Evolutionary conservation across 2,329 filamentous ascomycete species (phyloP), one percentile per base, ranked within the genome.

Genomic region (Nigrospora osmanthi): DNA sequence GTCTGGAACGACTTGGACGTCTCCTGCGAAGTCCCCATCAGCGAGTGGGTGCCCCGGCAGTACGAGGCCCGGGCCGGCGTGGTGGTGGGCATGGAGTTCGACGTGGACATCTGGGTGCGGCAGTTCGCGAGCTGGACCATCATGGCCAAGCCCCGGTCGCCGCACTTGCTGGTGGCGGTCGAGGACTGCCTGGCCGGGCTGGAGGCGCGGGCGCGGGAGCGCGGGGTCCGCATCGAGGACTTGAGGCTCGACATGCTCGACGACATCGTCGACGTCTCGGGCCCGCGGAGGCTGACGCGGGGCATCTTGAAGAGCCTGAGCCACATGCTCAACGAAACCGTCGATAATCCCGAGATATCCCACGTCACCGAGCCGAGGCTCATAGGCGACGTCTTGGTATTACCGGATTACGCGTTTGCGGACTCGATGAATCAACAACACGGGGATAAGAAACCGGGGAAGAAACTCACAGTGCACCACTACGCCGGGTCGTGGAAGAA

Each of bases 1-100:
- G 55, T 67, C n/a, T 71, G 63, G 60, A 64, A 56, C 23, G 68
- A 70, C 37, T 51, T 69, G 10, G 66, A 70, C 46, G 58, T 65
- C 6, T 62, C 59, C 1, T 66, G 61, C 45, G 56, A 63, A 43
- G 35, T 48, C 28, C 51, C 58, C 0, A 61, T 69, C 13, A 45
- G 52, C 6, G 48, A 61, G 2, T 70, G 65, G 65, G 54, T 71
- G 6, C 66, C 66, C 0, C 23, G 31, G 6, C 47, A 63, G 38
- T 60, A 64, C 37, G 36, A 51, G 23, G 44, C 54, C 6, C 48
- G 55, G 1, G 53, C 62, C 2, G 51, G 53, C 11, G 45, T 68
- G 3, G 60, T 70, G 1, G 58, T 69, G 6, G 67, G 67, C 1
- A 55, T 65, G 43, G 67, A 68, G 40, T 62, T 64, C 32, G 65